A percentile compares a stretch with the other conserved stretches of the same genome.
These are phyloP conservation scores for Rhizophora apiculata DNA, from an alignment of 345 rosid species.

Conservation along the genomic window DNA sequence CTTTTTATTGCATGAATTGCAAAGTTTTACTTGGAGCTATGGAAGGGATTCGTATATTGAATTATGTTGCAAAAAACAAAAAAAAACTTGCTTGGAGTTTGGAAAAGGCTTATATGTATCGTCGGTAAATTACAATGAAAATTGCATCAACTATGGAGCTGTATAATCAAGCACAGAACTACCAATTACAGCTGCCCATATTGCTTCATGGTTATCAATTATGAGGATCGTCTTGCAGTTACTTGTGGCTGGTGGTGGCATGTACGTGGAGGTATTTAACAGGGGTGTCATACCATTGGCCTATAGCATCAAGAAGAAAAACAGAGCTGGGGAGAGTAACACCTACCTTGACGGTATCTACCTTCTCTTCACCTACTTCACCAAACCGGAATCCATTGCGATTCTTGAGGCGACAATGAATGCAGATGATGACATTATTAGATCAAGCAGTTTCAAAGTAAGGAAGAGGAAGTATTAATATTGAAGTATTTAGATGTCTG, in stretches of 20 bases:
- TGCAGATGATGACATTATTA: conserved; percentile 67
- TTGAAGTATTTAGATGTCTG: too few relatives aligned
- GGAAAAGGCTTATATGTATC: too few relatives aligned
- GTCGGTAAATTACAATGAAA: too few relatives aligned
- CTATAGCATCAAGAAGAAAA: conserved; percentile 78
- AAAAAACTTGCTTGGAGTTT: too few relatives aligned
- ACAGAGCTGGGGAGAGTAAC: conserved; percentile 81
- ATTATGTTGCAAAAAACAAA: too few relatives aligned
- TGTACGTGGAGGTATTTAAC: conserved; percentile 93
- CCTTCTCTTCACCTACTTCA: conserved; percentile 87
- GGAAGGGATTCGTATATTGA: too few relatives aligned
- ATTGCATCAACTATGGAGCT: background rate
- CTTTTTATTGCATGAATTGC: too few relatives aligned
- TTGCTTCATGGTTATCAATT: conserved; percentile 1
- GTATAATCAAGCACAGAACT: background rate
- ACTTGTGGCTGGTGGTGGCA: conserved; percentile 98
- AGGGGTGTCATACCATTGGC: conserved; percentile 92
- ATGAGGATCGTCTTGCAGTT: conserved; percentile 40
- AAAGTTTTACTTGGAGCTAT: too few relatives aligned
- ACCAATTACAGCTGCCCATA: background rate
- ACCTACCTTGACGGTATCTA: conserved; percentile 87
- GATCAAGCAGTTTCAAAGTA: conserved; percentile 68
- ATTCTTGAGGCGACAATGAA: conserved; percentile 49
- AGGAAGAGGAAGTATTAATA: conserved; percentile 59
- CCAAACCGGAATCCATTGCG: conserved; percentile 69